Evolutionary conservation across 1,284 basidiomycete genomes (phyloP).

Genomic region (Trichosporon coremiiforme): DNA sequence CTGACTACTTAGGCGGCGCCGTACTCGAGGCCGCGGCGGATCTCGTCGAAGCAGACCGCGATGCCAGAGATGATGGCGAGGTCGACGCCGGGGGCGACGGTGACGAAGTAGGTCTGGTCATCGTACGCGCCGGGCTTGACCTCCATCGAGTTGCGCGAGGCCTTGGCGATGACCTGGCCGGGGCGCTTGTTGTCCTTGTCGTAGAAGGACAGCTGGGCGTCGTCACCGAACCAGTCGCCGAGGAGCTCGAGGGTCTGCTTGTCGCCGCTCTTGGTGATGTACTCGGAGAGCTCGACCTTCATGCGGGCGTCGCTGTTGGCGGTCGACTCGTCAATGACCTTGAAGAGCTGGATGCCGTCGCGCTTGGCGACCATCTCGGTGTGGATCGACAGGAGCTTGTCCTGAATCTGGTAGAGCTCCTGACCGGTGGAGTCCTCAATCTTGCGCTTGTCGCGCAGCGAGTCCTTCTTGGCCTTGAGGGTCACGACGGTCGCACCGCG

Average conservation of each 20-base stretch:
- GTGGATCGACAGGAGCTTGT: conserved; percentile 7
- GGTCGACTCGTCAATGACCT: conserved; percentile 6
- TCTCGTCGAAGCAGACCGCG: conserved; percentile 56
- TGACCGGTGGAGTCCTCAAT: background rate
- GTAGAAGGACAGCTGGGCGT: background rate
- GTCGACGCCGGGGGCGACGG: conserved; percentile 57
- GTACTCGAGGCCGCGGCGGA: conserved; percentile 5
- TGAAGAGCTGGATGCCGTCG: conserved; percentile 9
- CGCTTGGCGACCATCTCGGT: conserved; percentile 2
- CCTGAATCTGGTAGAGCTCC: conserved; percentile 6
- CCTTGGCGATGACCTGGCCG: conserved; percentile 25
- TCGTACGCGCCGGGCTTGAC: conserved; percentile 4
- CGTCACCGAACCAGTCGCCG: conserved; percentile 11
- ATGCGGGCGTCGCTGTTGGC: background rate
- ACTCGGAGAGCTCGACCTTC: conserved; percentile 1
- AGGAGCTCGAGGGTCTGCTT: conserved; percentile 6
- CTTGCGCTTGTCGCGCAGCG: conserved; percentile 4
- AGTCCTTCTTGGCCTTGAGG: conserved; percentile 7
- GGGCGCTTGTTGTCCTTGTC: conserved; percentile 14
- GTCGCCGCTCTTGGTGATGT: background rate
- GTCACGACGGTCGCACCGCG: background rate
- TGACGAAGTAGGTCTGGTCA: conserved; percentile 44
- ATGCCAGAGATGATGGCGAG: conserved; percentile 55
- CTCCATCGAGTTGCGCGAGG: background rate
- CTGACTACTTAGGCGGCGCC: conserved; percentile 2